Percentiles rank a stretch among this genome's conserved stretches.
phyloP scores from a whole-genome alignment of 306 rosid genomes.

The Citrullus mucosospermus region DNA sequence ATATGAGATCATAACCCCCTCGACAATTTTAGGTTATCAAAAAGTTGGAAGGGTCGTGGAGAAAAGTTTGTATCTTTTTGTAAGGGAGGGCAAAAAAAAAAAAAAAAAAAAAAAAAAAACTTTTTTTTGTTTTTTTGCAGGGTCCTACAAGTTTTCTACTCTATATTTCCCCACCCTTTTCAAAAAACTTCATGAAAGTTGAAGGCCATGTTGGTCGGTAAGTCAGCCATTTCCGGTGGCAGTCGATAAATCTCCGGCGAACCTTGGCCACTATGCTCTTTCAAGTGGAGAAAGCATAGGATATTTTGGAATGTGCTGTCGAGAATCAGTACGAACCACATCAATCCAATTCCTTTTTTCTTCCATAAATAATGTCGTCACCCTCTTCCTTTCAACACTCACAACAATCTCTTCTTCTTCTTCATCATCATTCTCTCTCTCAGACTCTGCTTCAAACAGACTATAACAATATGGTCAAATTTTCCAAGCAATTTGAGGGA shows the following conservation, averaged over 20 bases:
- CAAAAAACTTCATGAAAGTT: slow-evolving; percentile 35
- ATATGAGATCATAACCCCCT: too few species aligned
- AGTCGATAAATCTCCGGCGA: slow-evolving; percentile 41
- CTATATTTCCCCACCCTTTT: slow-evolving; percentile 34
- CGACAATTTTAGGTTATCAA: not conserved
- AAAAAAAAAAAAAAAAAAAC: too few species aligned
- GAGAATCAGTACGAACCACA: slow-evolving; percentile 59
- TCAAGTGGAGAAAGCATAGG: slow-evolving; percentile 75
- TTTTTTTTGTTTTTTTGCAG: not conserved
- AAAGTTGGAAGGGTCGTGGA: not conserved
- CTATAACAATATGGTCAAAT: slow-evolving; percentile 55
- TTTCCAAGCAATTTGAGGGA: slow-evolving; percentile 85
- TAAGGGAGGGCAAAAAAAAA: too few species aligned
- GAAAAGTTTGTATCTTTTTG: not conserved
- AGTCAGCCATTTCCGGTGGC: slow-evolving; percentile 30
- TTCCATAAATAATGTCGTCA: slow-evolving; percentile 49
- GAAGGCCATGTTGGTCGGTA: slow-evolving; percentile 26
- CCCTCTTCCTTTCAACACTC: slow-evolving; percentile 49
- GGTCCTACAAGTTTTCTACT: slow-evolving; percentile 26
- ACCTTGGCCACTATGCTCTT: slow-evolving; percentile 20
- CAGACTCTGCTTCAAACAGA: not conserved
- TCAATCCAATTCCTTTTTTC: slow-evolving; percentile 36
- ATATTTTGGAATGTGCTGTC: slow-evolving; percentile 95
- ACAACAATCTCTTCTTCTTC: slow-evolving; percentile 12
- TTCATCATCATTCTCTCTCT: slow-evolving; percentile 3